Evolutionary conservation across 106 monocot genomes (phyloP), one percentile per base, ranked within the genome.

Genomic region (Apostasia ramifera): DNA sequence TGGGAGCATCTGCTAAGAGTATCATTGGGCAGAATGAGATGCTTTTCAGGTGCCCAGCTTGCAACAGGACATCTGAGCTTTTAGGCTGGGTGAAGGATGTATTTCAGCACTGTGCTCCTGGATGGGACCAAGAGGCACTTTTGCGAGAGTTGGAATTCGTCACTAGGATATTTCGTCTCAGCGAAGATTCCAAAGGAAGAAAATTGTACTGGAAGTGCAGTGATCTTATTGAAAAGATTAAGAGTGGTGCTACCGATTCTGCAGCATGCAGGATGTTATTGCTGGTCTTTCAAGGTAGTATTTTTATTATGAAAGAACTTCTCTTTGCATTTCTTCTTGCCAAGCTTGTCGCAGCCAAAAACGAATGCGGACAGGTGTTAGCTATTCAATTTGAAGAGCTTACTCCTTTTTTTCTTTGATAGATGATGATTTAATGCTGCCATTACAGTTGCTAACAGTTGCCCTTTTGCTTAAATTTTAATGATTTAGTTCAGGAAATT

Each of bases 41-140:
- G 98, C 77, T 93, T 59, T 99, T 99, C 63, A 80, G 88, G 59
- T 99, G 98, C 76, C 98, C 90, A 63, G 98, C 93, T 59, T 99
- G 98, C 71, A 90, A 86, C 53, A 87, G 82, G 68, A 82, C 98
- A 8, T 93, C 93, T 2, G 90, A 99, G 76, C 70, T 99, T 61
- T 70, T 99, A 13, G 93, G 98, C 0, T 93, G 93, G 93, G 93
- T 99, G 51, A 90, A 90, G 66, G 98, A 99, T 79, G 98, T 93
- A 1, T 99, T 90, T 69, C 90, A 99, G 48, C 98, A 99, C 53
- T 99, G 98, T 73, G 90, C 98, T 61, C 90, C 79, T 9, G 80
- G 76, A 11, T 99, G 90, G 90, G 93, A 90, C 44, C 55, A 85
- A 44, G 98, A 99, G 5, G 70, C 77, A 43, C 47, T 99, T 71